Base-by-base conservation (phyloP, 805 yeast species). In the Limtongozyma cylindracea region DNA sequence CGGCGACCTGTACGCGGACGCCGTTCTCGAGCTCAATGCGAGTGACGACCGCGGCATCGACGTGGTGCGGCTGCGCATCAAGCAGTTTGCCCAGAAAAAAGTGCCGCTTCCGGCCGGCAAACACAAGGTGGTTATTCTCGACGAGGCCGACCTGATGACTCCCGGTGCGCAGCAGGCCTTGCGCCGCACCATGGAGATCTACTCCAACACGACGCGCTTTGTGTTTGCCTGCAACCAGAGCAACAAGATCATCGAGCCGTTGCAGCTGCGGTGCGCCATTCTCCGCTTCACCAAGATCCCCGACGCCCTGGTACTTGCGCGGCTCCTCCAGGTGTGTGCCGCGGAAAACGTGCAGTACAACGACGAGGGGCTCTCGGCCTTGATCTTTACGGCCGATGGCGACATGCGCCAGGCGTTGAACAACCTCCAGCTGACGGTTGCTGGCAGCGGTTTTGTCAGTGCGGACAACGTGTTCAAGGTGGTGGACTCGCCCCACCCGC, bases 391-490 rank as follows among this genome's bases (percentile, higher is more conserved):
- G 0, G 91, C 94, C 1, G 98, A 88, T 39, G 98, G 98, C 27
- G 98, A 88, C 40, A 84, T 88, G 98, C 66, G 98, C 43, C 98
- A 88, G 44, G 98, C 96, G 0, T 61, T 88, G 21, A 88, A 88
- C 39, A 88, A 88, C 43, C 42, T 88, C 27, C 98, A 88, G 40
- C 70, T 91, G 36, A 80, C 95, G 0, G 84, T 70, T 16, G 78
- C 94, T 1, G 98, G 98, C 2, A 82, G 82, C 46, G 82, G 73
- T 3, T 56, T 74, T 24, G 94, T 88, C n/a, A 74, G 66, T 36
- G 78, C 78, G 21, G 78, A 74, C 19, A 84, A 82, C 35, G 98
- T 88, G 10, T 88, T 80, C 56, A 77, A 73, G 39, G 76, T 88
- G 26, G 96, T 88, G 3, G 98, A 88, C 41, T 72, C 80, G 24